phyloP scores from a whole-genome alignment of 139 green algal genomes.

The Micractinium sp. region DNA sequence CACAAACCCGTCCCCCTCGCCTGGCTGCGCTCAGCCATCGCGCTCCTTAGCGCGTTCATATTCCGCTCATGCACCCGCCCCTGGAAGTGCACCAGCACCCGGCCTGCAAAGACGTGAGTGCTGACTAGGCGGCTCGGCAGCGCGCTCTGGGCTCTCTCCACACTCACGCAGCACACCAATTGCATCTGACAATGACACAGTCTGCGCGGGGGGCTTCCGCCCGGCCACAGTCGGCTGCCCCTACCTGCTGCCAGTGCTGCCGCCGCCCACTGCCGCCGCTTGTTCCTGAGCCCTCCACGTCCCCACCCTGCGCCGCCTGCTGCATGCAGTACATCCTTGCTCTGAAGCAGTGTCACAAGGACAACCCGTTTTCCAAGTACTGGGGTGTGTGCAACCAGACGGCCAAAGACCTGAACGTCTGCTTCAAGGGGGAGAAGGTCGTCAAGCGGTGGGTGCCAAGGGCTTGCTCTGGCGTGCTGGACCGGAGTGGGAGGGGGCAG shows the following conservation, averaged over 20 bases:
- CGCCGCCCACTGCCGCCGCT: neutral
- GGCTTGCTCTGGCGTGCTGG: no score
- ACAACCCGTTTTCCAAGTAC: slow-evolving; percentile 72
- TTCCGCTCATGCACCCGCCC: slow-evolving; percentile 63
- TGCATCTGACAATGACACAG: neutral
- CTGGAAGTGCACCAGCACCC: slow-evolving; percentile 60
- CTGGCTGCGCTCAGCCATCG: neutral
- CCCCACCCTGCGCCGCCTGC: no score
- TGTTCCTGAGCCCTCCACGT: no score
- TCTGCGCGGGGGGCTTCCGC: no score
- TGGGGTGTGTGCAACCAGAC: slow-evolving; percentile 77
- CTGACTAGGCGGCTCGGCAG: neutral
- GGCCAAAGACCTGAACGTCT: slow-evolving; percentile 71
- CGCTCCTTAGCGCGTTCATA: neutral
- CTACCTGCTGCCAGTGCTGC: neutral
- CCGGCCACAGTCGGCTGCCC: neutral
- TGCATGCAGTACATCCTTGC: slow-evolving; percentile 73
- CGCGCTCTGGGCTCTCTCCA: neutral
- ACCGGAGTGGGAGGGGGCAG: no score
- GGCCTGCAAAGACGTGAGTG: slow-evolving; percentile 46
- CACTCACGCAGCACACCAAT: neutral
- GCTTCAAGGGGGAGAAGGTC: slow-evolving; percentile 81
- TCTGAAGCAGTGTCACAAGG: slow-evolving; percentile 69
- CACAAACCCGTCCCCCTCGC: neutral
- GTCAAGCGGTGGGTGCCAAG: slow-evolving; percentile 55